Conservation (phyloP, 441 rosid genomes). For the Arabidopsis hybrid region DNA sequence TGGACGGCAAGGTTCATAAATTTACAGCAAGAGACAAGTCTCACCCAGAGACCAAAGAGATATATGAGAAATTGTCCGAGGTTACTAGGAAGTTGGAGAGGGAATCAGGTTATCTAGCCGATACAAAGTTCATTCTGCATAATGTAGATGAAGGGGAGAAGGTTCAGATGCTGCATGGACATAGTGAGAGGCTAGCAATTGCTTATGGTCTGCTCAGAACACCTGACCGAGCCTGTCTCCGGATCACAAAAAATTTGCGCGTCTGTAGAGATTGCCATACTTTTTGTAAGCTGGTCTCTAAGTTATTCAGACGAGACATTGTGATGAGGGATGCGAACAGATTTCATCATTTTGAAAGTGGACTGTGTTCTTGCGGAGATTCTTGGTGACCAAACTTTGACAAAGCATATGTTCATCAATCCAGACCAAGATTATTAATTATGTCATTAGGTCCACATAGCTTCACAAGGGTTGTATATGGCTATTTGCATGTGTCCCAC, state of each 20-base stretch:
- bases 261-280: constrained; percentile 87
- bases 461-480: constrained; percentile 32
- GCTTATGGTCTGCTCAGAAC: constrained; percentile 70
- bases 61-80: constrained; percentile 60
- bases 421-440: constrained; percentile 6
- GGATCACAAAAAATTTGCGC: constrained; percentile 80
- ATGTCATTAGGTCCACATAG: constrained; percentile 12
- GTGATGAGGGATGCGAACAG: constrained; percentile 84
- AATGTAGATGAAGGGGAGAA: constrained; percentile 72
- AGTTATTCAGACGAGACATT: constrained; percentile 58
- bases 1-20: constrained; percentile 60
- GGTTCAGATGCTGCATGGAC: constrained; percentile 70
- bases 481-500: constrained; percentile 25
- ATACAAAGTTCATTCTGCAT: constrained; percentile 72
- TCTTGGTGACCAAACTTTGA: constrained; percentile 57
- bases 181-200: constrained; percentile 90
- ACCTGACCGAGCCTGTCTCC: constrained; percentile 52
- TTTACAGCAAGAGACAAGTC: constrained; percentile 73
- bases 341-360: constrained; percentile 84
- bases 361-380: constrained; percentile 83
- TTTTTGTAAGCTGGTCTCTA: constrained; percentile 80
- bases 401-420: constrained; percentile 7
- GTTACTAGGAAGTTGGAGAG: constrained; percentile 61
- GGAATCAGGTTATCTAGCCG: constrained; percentile 72
- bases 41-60: constrained; percentile 61